phyloP scores from a whole-genome alignment of 768 basidiomycete species.

The Lactarius sanguifluus region DNA sequence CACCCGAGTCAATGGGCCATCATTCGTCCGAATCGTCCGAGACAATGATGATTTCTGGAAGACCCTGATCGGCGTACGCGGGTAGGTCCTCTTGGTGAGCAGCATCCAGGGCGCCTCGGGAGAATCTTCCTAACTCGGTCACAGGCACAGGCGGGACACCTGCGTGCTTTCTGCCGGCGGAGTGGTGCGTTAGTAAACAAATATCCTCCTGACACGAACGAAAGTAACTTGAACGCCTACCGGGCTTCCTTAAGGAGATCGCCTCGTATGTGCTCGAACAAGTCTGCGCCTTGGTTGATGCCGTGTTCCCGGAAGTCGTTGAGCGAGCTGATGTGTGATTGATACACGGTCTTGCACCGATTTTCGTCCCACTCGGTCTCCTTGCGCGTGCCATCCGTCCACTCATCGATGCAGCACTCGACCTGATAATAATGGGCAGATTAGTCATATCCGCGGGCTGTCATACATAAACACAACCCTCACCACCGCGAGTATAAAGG shows the following conservation, averaged over 20 bases:
- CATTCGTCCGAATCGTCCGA: not conserved
- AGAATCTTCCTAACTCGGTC: not conserved
- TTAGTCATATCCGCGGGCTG: not conserved
- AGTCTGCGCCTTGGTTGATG: not conserved
- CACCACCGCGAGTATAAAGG: slow-evolving; percentile 19
- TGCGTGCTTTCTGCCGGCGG: not conserved
- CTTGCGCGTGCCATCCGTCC: slow-evolving; percentile 1
- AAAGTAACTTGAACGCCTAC: not conserved
- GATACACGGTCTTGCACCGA: not conserved
- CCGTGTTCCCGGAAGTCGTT: not conserved
- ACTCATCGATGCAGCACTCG: slow-evolving; percentile 20
- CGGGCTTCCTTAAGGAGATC: slow-evolving; percentile 9
- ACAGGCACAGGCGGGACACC: not conserved
- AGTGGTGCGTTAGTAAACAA: not conserved
- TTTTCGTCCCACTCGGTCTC: not conserved
- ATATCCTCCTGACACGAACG: not conserved
- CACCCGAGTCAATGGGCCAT: not conserved
- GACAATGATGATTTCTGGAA: not conserved
- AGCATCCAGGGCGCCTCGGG: not conserved
- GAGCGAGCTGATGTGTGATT: slow-evolving; percentile 7
- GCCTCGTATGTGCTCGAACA: slow-evolving; percentile 5
- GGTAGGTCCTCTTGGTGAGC: not conserved
- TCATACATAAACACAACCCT: not conserved
- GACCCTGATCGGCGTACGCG: not conserved
- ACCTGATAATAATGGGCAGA: not conserved